Evolutionary conservation across 2,329 filamentous ascomycete genomes (phyloP).

Genomic region (Pseudocercospora musae): DNA sequence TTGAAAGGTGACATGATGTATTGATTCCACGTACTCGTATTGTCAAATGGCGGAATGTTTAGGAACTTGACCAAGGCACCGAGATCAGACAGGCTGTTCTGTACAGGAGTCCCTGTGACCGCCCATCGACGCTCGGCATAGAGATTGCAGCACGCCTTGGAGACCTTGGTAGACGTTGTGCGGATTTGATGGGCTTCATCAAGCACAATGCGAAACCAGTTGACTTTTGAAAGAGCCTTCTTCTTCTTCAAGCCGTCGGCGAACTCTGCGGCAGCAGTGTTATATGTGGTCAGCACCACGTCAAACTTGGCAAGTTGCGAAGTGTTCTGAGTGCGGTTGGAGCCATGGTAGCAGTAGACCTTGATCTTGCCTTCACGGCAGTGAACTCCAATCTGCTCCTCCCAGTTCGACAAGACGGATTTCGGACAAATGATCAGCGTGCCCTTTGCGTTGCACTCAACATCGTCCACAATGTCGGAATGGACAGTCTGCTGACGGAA

Average conservation of each 20-base stretch:
- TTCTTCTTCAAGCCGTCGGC: conserved; percentile 40
- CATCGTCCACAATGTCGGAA: conserved; percentile 37
- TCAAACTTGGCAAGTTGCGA: conserved; percentile 70
- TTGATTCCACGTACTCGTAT: conserved; percentile 69
- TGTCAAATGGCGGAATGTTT: conserved; percentile 78
- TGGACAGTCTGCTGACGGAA: conserved; percentile 54
- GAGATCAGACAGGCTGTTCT: conserved; percentile 88
- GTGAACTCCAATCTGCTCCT: conserved; percentile 84
- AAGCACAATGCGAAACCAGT: conserved; percentile 90
- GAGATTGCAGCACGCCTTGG: conserved; percentile 77
- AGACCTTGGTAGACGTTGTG: conserved; percentile 75
- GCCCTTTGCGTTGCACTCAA: conserved; percentile 68
- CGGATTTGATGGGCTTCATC: conserved; percentile 96
- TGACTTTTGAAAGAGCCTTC: conserved; percentile 69
- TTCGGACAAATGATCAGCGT: conserved; percentile 87
- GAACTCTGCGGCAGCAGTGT: conserved; percentile 74
- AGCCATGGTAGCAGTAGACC: conserved; percentile 84
- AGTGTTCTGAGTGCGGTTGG: conserved; percentile 67
- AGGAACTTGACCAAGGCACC: conserved; percentile 84
- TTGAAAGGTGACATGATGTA: conserved; percentile 86
- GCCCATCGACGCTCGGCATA: conserved; percentile 85
- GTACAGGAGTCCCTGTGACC: conserved; percentile 93
- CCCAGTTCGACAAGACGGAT: conserved; percentile 92
- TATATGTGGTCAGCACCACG: conserved; percentile 88
- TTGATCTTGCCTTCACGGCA: conserved; percentile 59